Evolutionary conservation across 495 filamentous ascomycete genomes (phyloP).

Genomic region (Cladorrhinum samala): DNA sequence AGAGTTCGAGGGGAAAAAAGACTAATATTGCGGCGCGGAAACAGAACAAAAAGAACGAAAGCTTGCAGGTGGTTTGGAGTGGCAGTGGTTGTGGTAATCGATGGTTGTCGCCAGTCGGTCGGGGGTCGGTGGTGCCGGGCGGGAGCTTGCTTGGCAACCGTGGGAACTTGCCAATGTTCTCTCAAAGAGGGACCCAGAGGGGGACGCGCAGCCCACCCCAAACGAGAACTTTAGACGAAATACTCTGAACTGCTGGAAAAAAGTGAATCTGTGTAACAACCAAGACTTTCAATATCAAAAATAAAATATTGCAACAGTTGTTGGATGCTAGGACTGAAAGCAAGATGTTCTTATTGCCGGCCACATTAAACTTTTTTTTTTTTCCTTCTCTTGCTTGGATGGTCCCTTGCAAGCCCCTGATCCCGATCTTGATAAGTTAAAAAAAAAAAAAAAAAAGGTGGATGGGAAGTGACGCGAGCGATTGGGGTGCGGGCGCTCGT

Average conservation of each 20-base stretch:
- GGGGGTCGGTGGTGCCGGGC: background rate
- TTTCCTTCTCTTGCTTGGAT: background rate
- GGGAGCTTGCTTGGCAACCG: background rate
- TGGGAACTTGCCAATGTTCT: background rate
- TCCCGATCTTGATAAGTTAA: too few species aligned
- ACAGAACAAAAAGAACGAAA: background rate
- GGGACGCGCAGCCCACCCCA: background rate
- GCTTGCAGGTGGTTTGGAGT: background rate
- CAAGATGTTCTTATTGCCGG: background rate
- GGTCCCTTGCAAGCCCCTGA: too few species aligned
- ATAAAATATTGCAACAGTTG: too few species aligned
- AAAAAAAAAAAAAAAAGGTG: too few species aligned
- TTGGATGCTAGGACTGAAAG: too few species aligned
- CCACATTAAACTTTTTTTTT: background rate
- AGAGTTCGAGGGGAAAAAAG: background rate
- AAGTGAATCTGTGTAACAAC: too few species aligned
- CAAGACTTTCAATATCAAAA: too few species aligned
- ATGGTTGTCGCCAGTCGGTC: too few species aligned
- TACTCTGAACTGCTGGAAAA: too few species aligned
- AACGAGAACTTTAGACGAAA: background rate
- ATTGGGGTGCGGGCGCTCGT: too few species aligned
- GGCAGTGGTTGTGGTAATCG: background rate
- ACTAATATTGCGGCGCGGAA: background rate
- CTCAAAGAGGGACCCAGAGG: background rate
- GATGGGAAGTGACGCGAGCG: too few species aligned